Conservation (phyloP, 176 grass and related monocot genomes). For the Oryza brachyantha region DNA sequence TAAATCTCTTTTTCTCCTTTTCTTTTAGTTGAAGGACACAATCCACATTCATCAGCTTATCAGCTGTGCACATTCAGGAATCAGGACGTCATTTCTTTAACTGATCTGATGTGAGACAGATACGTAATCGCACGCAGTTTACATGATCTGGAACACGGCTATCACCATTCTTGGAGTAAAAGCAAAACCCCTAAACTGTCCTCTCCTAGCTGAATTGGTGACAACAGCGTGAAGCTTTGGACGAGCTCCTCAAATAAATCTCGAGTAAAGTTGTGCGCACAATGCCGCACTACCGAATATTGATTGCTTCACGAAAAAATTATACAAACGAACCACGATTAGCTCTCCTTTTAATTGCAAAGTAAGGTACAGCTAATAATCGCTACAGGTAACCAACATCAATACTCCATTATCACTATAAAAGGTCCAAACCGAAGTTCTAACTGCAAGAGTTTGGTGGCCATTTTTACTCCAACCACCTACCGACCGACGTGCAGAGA, state of each 20-base stretch:
- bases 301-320: slow-evolving; percentile 7
- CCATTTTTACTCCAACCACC: slow-evolving; percentile 52
- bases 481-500: slow-evolving; percentile 39
- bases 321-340: background rate
- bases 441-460: slow-evolving; percentile 14
- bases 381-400: background rate
- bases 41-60: slow-evolving; percentile 8
- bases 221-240: background rate
- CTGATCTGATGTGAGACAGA: background rate
- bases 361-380: background rate
- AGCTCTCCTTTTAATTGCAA: slow-evolving; percentile 4
- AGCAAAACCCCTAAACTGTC: slow-evolving; percentile 8
- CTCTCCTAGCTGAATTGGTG: background rate
- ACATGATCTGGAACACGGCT: background rate
- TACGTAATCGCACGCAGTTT: background rate
- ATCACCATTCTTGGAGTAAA: background rate
- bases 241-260: background rate
- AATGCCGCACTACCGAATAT: background rate
- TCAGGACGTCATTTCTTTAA: background rate
- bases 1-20: background rate
- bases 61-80: background rate
- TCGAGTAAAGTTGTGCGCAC: background rate
- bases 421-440: background rate
- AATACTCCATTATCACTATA: background rate
- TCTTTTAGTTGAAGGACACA: background rate